Percentiles rank a stretch among this genome's conserved stretches.
Evolutionary conservation across 2,329 filamentous ascomycete species (phyloP).

Genomic region (Colletotrichum plurivorum): DNA sequence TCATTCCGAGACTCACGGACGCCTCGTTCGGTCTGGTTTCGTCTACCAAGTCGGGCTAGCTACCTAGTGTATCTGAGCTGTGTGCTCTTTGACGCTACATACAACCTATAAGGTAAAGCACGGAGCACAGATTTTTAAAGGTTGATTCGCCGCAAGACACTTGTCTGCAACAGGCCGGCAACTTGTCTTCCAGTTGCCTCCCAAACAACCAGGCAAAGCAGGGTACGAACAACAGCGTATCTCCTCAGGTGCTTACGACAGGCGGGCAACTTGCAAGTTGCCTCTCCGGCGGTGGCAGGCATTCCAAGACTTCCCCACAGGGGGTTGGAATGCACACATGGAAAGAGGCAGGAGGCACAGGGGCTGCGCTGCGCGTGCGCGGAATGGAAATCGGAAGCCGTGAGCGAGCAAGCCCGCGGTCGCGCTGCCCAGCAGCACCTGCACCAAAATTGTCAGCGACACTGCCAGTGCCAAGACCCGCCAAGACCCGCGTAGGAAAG

Average conservation of each 20-base stretch:
- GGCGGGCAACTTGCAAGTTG: not conserved
- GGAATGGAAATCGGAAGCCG: constrained; percentile 17
- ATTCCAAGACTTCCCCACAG: not conserved
- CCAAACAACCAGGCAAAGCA: too few relatives aligned
- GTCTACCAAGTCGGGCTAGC: too few relatives aligned
- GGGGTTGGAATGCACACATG: not conserved
- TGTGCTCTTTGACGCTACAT: too few relatives aligned
- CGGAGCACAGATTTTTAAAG: too few relatives aligned
- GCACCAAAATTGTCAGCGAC: constrained; percentile 7
- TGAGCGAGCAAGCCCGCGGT: not conserved
- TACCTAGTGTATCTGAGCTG: too few relatives aligned
- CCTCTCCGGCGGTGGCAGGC: not conserved
- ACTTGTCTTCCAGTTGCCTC: too few relatives aligned
- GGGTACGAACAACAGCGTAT: too few relatives aligned
- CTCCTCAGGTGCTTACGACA: too few relatives aligned
- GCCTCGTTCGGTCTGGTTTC: not conserved
- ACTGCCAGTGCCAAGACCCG: constrained; percentile 2
- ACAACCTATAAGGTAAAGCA: too few relatives aligned
- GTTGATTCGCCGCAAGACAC: too few relatives aligned
- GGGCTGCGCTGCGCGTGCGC: not conserved
- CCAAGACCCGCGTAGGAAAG: constrained; percentile 1
- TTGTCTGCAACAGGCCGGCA: too few relatives aligned
- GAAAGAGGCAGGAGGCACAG: not conserved
- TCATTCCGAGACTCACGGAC: constrained; percentile 18
- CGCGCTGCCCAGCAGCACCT: not conserved